A percentile compares a stretch with the other conserved stretches of the same genome.
Evolutionary conservation across 148 eudicot genomes (phyloP).

Genomic region (Rhododendron mucronatum): DNA sequence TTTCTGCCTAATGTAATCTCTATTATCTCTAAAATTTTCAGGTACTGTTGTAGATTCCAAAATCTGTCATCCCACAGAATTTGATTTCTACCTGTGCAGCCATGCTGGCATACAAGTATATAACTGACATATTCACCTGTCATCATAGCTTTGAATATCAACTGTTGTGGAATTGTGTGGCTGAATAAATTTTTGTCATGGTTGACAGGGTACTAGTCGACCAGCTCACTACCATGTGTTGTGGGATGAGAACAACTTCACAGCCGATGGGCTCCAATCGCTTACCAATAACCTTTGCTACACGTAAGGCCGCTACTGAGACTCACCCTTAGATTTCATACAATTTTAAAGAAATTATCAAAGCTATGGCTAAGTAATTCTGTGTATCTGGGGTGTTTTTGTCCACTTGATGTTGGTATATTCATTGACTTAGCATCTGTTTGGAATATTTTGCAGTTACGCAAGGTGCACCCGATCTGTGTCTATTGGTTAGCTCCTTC

Average conservation of each 20-base stretch:
- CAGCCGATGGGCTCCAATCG: constrained; percentile 64
- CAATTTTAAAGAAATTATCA: neutral
- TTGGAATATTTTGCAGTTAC: constrained; percentile 38
- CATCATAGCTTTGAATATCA: neutral
- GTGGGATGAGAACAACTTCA: constrained; percentile 78
- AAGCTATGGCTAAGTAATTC: neutral
- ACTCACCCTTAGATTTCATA: neutral
- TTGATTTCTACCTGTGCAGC: constrained; percentile 92
- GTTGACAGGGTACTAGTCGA: constrained; percentile 63
- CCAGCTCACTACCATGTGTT: constrained; percentile 81
- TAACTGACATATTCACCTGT: neutral
- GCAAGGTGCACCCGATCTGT: constrained; percentile 85
- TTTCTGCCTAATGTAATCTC: neutral
- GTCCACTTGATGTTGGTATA: neutral
- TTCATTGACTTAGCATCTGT: neutral
- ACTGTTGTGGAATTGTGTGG: constrained; percentile 7
- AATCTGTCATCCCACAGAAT: constrained; percentile 95
- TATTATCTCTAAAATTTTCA: constrained; percentile 17
- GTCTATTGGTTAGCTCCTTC: constrained; percentile 47
- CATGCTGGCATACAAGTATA: constrained; percentile 92
- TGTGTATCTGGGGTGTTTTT: neutral
- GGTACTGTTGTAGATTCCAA: constrained; percentile 93
- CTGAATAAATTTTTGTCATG: neutral
- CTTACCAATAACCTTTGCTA: constrained; percentile 69
- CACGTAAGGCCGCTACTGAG: constrained; percentile 37